These are phyloP conservation scores for Pestalotiopsis sp. DNA, from an alignment of 2,329 filamentous ascomycete genomes.

Conservation along the genomic window DNA sequence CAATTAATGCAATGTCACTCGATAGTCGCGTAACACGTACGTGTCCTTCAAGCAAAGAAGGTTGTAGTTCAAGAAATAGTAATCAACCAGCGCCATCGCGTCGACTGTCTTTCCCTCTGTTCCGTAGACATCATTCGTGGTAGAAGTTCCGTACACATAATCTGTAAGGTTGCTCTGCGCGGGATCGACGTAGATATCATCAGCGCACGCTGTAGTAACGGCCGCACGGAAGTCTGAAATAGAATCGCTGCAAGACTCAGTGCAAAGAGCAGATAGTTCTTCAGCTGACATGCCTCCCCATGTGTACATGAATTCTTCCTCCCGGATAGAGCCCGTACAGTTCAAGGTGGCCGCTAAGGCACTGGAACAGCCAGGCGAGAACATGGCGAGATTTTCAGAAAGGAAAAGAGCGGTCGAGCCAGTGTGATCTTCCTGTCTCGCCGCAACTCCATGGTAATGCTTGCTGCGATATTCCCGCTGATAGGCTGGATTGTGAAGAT, in stretches of 20 bases:
- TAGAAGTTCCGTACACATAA: background rate
- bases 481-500: background rate
- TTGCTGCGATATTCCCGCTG: background rate
- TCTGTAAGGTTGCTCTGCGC: background rate
- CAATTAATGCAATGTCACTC: background rate
- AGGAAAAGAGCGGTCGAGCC: background rate
- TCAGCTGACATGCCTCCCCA: constrained; percentile 16
- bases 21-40: background rate
- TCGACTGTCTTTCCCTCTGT: background rate
- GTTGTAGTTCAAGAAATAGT: background rate
- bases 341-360: background rate
- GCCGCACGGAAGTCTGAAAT: background rate
- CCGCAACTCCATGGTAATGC: background rate
- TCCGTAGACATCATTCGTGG: background rate
- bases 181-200: background rate
- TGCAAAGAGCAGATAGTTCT: constrained; percentile 13
- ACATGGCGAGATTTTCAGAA: background rate
- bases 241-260: background rate
- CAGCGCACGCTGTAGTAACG: background rate
- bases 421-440: background rate
- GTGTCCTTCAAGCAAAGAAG: background rate
- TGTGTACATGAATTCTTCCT: background rate
- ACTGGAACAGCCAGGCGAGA: background rate
- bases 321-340: background rate
- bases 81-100: background rate